These are phyloP conservation scores for Colletotrichum sp. DNA, from an alignment of 2,329 filamentous ascomycete species.

Conservation along the genomic window DNA sequence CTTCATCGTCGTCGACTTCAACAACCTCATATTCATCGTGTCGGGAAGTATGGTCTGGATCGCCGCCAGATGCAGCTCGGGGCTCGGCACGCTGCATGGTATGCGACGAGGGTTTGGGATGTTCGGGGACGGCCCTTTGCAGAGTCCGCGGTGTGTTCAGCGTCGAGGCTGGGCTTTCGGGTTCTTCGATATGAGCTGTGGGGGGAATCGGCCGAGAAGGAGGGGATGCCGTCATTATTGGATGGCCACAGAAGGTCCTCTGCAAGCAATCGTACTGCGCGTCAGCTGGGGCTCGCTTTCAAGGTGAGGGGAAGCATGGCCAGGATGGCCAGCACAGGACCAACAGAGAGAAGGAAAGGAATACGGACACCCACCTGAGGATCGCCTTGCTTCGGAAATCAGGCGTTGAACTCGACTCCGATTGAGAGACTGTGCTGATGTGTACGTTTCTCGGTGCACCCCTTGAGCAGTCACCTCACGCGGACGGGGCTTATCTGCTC, in stretches of 20 bases:
- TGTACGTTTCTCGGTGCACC: conserved; percentile 2
- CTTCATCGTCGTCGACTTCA: conserved; percentile 10
- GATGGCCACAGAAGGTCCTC: neutral
- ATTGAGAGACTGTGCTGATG: neutral
- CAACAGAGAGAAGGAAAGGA: neutral
- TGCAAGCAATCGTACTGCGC: neutral
- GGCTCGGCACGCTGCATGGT: conserved; percentile 5
- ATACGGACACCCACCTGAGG: conserved; percentile 16
- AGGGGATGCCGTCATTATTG: conserved; percentile 17
- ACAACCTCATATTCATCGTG: conserved; percentile 22
- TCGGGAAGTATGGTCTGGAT: conserved; percentile 8
- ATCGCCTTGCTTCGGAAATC: conserved; percentile 4
- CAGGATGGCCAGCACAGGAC: neutral
- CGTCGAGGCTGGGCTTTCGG: conserved; percentile 2
- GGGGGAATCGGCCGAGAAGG: conserved; percentile 17
- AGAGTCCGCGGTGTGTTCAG: neutral
- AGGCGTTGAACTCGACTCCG: neutral
- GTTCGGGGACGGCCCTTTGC: conserved; percentile 4
- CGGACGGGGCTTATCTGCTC: neutral
- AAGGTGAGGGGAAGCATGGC: neutral
- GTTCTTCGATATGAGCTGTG: conserved; percentile 1
- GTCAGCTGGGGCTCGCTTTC: conserved; percentile 3
- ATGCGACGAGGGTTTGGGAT: neutral
- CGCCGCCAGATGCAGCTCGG: neutral
- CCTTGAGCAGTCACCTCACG: neutral